phyloP scores from a whole-genome alignment of 2,329 filamentous ascomycete species.

The Aspergillus sp. region DNA sequence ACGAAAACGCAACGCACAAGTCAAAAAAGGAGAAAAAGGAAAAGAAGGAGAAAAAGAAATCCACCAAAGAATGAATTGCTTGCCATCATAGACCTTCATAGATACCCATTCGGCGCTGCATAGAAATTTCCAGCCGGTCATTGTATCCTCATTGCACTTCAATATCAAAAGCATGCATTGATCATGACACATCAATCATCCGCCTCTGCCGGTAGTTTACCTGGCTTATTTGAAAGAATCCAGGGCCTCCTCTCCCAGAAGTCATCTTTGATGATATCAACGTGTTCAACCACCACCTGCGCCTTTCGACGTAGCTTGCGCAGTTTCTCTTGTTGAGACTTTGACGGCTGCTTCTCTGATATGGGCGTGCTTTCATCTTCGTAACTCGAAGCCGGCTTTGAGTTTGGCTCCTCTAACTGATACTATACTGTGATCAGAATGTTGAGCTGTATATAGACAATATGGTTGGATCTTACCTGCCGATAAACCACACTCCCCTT shows the following conservation, averaged over 20 bases:
- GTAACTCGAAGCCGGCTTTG: conserved; percentile 16
- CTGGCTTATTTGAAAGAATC: conserved; percentile 68
- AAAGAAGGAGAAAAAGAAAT: conserved; percentile 20
- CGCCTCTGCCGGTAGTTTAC: conserved; percentile 54
- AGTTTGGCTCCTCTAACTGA: conserved; percentile 56
- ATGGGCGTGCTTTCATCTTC: conserved; percentile 10
- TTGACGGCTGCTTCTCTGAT: conserved; percentile 52
- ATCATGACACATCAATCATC: conserved; percentile 9
- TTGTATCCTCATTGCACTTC: conserved; percentile 6
- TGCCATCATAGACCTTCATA: conserved; percentile 5
- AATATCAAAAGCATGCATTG: conserved; percentile 1
- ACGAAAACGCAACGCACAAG: conserved; percentile 40
- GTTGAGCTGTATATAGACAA: neutral
- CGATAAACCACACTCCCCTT: conserved; percentile 89
- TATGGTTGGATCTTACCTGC: conserved; percentile 47
- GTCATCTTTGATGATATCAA: conserved; percentile 90
- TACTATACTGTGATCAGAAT: conserved; percentile 45
- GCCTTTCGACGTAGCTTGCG: conserved; percentile 76
- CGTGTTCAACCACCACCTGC: conserved; percentile 70
- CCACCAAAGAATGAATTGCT: conserved; percentile 1
- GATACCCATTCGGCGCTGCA: conserved; percentile 29
- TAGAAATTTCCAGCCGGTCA: conserved; percentile 4
- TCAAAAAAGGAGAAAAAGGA: conserved; percentile 39
- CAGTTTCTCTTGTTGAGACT: conserved; percentile 75
- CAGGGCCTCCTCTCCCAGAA: conserved; percentile 89